A percentile compares a stretch with the other conserved stretches of the same genome.
Conservation (phyloP, 768 basidiomycete species). For the Boletus patriciae region DNA sequence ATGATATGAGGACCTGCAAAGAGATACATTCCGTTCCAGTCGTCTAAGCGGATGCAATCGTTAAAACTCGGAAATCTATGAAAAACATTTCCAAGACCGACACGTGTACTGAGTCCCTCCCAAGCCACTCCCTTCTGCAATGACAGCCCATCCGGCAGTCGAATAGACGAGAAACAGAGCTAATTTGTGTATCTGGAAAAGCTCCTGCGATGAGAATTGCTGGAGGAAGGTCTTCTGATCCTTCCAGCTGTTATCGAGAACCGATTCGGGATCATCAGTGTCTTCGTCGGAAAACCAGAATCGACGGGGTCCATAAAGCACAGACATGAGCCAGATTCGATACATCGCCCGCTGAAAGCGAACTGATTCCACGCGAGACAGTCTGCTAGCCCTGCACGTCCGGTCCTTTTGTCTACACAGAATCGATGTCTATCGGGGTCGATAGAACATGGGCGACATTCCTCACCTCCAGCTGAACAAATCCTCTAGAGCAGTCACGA, state of each 20-base stretch:
- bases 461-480: conserved; percentile 42
- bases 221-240: conserved; percentile 1
- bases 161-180: background rate
- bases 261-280: too few relatives aligned
- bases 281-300: background rate
- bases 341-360: conserved; percentile 33
- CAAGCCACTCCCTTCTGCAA: background rate
- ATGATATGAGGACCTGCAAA: conserved; percentile 13
- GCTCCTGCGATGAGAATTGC: conserved; percentile 1
- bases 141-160: background rate
- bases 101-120: background rate
- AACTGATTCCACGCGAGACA: conserved; percentile 32
- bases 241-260: background rate
- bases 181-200: background rate
- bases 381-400: conserved; percentile 24
- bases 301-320: conserved; percentile 8
- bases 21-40: conserved; percentile 2
- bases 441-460: background rate
- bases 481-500: conserved; percentile 32
- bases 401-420: conserved; percentile 32
- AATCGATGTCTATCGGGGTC: background rate
- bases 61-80: background rate
- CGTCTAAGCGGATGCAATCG: background rate
- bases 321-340: conserved; percentile 26
- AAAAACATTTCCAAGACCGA: background rate